Evolutionary conservation across 805 yeast genomes (phyloP).

Genomic region (Starmera dryadoides): DNA sequence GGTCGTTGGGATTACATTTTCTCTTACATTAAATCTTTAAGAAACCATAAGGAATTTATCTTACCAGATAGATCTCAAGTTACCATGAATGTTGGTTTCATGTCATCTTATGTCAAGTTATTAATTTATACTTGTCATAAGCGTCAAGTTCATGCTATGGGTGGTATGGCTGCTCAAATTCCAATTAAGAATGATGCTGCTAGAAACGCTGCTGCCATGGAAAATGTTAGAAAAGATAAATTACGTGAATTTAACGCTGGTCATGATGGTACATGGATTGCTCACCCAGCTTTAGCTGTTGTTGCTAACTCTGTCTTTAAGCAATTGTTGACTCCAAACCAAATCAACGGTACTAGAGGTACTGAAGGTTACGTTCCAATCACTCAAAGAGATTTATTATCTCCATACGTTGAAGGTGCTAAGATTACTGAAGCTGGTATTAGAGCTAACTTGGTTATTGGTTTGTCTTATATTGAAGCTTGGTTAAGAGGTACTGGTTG

Average conservation of each 20-base stretch:
- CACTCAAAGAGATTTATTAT: conserved; percentile 51
- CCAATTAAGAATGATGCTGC: conserved; percentile 69
- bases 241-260: conserved; percentile 71
- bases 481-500: conserved; percentile 83
- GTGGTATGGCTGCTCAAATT: conserved; percentile 87
- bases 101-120: conserved; percentile 70
- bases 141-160: conserved; percentile 81
- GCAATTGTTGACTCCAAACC: conserved; percentile 80
- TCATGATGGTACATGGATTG: conserved; percentile 87
- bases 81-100: conserved; percentile 76
- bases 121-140: conserved; percentile 68
- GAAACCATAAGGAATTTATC: conserved; percentile 57
- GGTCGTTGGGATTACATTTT: conserved; percentile 90
- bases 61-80: conserved; percentile 75
- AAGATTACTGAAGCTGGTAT: conserved; percentile 66
- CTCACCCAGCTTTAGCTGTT: conserved; percentile 76
- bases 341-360: conserved; percentile 40
- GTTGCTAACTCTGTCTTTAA: conserved; percentile 67
- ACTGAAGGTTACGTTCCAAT: conserved; percentile 42
- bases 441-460: conserved; percentile 64
- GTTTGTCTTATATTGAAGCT: conserved; percentile 75
- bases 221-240: conserved; percentile 67
- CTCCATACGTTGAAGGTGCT: conserved; percentile 57
- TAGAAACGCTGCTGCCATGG: conserved; percentile 60
- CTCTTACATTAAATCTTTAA: conserved; percentile 67